Conservation (phyloP, 202 grass and related monocot species). For the Elaeis oleifera region DNA sequence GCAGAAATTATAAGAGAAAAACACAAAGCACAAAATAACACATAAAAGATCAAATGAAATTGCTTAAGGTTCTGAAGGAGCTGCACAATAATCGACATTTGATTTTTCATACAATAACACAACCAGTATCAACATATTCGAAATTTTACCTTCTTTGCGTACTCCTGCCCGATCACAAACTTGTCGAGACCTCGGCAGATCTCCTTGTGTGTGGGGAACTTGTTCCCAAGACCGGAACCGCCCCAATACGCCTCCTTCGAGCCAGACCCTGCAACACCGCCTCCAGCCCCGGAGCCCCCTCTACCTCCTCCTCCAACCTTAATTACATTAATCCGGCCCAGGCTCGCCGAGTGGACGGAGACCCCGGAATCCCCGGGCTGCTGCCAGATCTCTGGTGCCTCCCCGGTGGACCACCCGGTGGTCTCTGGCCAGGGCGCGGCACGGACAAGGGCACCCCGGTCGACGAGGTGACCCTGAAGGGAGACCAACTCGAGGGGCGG, state of each 20-base stretch:
- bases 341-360: not conserved
- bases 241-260: conserved; percentile 33
- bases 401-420: conserved; percentile 5
- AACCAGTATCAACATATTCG: too few relatives aligned
- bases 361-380: conserved; percentile 34
- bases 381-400: conserved; percentile 60
- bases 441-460: conserved; percentile 9
- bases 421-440: conserved; percentile 1
- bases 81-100: too few relatives aligned
- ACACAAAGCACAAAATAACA: too few relatives aligned
- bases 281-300: not conserved
- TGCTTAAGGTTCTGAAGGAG: too few relatives aligned
- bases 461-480: conserved; percentile 12
- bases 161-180: conserved; percentile 49
- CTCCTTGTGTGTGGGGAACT: conserved; percentile 45
- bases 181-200: conserved; percentile 37
- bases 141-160: conserved; percentile 35
- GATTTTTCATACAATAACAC: too few relatives aligned
- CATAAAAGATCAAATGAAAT: too few relatives aligned
- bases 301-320: conserved; percentile 25
- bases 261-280: conserved; percentile 25
- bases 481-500: conserved; percentile 14
- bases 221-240: conserved; percentile 31
- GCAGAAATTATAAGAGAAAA: too few relatives aligned
- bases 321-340: conserved; percentile 41